Conservation (phyloP, 1,284 basidiomycete genomes). For the Mycosarcoma maydis region DNA sequence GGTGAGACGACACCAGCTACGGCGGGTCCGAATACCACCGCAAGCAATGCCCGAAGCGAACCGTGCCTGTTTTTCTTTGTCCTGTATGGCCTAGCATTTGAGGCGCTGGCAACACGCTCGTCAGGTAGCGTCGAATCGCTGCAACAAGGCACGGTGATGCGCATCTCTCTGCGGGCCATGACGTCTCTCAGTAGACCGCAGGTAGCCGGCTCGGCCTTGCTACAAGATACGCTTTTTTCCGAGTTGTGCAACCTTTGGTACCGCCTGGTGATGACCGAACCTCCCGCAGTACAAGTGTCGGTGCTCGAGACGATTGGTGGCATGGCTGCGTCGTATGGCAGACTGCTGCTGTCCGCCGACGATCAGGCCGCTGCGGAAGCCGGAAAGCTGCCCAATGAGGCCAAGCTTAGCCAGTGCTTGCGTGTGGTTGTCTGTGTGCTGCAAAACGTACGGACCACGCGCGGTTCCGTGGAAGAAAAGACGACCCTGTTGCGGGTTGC, state of each 20-base stretch:
- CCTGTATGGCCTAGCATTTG: constrained; percentile 90
- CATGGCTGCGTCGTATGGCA: constrained; percentile 74
- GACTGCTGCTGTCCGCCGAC: constrained; percentile 53
- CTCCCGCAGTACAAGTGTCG: constrained; percentile 77
- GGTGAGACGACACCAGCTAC: constrained; percentile 69
- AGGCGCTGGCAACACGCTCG: constrained; percentile 79
- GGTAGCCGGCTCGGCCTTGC: constrained; percentile 81
- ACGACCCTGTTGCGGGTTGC: constrained; percentile 76
- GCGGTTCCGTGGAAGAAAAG: constrained; percentile 50
- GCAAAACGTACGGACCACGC: constrained; percentile 74
- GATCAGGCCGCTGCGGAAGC: constrained; percentile 31
- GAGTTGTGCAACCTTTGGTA: constrained; percentile 89
- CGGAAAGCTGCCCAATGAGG: constrained; percentile 66
- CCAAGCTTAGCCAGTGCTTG: constrained; percentile 77
- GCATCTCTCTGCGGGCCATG: constrained; percentile 80
- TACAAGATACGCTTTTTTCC: constrained; percentile 81
- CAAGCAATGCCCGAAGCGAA: constrained; percentile 68
- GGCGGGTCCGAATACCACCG: constrained; percentile 1
- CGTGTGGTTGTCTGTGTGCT: constrained; percentile 82
- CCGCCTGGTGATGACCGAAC: constrained; percentile 87
- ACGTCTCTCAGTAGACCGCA: constrained; percentile 80
- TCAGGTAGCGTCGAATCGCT: constrained; percentile 69
- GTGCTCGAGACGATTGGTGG: constrained; percentile 79
- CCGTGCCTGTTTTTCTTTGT: constrained; percentile 86
- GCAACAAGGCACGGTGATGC: constrained; percentile 55